These are phyloP conservation scores for Phyllostachys edulis DNA, from an alignment of 176 grass and related monocot genomes.

Conservation along the genomic window DNA sequence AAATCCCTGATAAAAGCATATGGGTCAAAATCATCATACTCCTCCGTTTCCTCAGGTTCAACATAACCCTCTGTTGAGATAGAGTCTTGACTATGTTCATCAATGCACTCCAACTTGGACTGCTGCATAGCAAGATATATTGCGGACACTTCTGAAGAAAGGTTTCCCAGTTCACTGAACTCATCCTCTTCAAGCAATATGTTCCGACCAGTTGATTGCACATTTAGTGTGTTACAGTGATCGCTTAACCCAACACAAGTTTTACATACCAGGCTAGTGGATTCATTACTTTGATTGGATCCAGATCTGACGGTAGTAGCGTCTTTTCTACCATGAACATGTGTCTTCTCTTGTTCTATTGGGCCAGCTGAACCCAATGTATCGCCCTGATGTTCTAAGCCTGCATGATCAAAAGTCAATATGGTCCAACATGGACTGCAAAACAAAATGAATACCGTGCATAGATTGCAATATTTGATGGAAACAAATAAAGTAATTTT, in stretches of 20 bases:
- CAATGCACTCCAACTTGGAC: slow-evolving; percentile 74
- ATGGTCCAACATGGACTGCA: not conserved
- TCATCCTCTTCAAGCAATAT: slow-evolving; percentile 55
- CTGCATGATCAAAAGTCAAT: slow-evolving; percentile 4
- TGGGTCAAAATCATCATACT: slow-evolving; percentile 83
- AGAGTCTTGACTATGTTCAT: slow-evolving; percentile 82
- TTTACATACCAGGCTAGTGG: not conserved
- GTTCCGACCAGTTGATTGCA: slow-evolving; percentile 35
- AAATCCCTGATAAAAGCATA: slow-evolving; percentile 85
- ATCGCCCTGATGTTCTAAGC: not conserved
- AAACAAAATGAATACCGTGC: not conserved
- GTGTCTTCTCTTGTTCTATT: slow-evolving; percentile 25
- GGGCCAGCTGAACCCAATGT: slow-evolving; percentile 20
- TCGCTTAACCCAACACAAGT: slow-evolving; percentile 17
- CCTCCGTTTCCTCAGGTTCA: slow-evolving; percentile 64
- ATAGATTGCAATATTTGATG: not conserved
- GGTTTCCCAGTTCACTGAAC: slow-evolving; percentile 67
- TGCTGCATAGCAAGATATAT: slow-evolving; percentile 91
- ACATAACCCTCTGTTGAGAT: slow-evolving; percentile 61
- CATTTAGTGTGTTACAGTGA: slow-evolving; percentile 18
- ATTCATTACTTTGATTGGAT: not conserved
- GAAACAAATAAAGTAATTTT: not conserved
- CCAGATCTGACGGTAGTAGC: slow-evolving; percentile 26
- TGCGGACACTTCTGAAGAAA: slow-evolving; percentile 86
- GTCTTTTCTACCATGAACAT: slow-evolving; percentile 23